phyloP scores from a whole-genome alignment of 2,329 filamentous ascomycete species.

The Lizonia empirigonia region DNA sequence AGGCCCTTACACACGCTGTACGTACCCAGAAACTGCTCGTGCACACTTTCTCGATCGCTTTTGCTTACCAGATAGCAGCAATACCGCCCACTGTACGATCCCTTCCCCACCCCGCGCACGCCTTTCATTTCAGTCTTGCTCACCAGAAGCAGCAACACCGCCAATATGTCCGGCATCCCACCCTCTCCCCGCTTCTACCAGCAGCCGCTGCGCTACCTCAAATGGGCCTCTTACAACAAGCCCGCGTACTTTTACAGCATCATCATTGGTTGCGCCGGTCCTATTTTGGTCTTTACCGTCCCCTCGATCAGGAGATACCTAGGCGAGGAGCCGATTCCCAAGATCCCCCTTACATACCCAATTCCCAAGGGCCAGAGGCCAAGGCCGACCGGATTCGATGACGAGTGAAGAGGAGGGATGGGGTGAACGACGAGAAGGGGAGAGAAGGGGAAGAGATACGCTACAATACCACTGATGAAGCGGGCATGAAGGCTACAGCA shows the following conservation, averaged over 20 bases:
- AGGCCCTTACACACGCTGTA: conserved; percentile 16
- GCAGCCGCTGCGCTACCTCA: conserved; percentile 79
- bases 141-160: conserved; percentile 5
- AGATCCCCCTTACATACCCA: conserved; percentile 88
- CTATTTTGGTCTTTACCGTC: conserved; percentile 70
- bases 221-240: conserved; percentile 85
- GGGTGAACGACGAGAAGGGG: neutral
- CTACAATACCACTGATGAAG: conserved; percentile 1
- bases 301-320: conserved; percentile 73
- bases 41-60: neutral
- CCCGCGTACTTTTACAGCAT: conserved; percentile 91
- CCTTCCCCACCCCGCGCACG: conserved; percentile 50
- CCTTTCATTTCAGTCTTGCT: neutral
- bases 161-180: conserved; percentile 61
- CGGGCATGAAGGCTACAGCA: neutral
- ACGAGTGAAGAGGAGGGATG: conserved; percentile 32
- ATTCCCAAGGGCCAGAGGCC: conserved; percentile 57
- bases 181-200: conserved; percentile 73
- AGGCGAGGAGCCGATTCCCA: conserved; percentile 71
- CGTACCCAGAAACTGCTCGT: neutral
- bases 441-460: neutral
- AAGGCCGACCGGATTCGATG: conserved; percentile 55
- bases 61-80: conserved; percentile 1
- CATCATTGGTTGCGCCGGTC: conserved; percentile 74
- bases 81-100: conserved; percentile 54